These are phyloP conservation scores for Angomonas ambiguus DNA, from an alignment of 208 protist genomes.

Conservation along the genomic window DNA sequence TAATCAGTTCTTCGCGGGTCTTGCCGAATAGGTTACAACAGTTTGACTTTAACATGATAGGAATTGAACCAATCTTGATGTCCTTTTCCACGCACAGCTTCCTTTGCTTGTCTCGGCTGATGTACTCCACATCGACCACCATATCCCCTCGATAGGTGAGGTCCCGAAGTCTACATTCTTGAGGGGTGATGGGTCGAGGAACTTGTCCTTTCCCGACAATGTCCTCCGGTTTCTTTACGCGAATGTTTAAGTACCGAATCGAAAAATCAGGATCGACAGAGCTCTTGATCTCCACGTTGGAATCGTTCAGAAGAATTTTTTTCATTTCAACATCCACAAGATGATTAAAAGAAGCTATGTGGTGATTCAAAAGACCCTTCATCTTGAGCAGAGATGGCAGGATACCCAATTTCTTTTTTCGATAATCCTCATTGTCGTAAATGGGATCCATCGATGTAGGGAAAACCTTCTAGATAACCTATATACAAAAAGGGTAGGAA, in stretches of 20 bases:
- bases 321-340: constrained; percentile 80
- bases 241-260: constrained; percentile 86
- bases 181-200: constrained; percentile 83
- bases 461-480: background rate
- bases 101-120: constrained; percentile 54
- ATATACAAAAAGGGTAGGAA: background rate
- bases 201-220: constrained; percentile 81
- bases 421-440: constrained; percentile 43
- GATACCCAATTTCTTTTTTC: constrained; percentile 70
- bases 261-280: constrained; percentile 79
- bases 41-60: constrained; percentile 99
- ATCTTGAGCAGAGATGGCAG: constrained; percentile 81
- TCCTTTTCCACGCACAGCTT: constrained; percentile 61
- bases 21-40: constrained; percentile 95
- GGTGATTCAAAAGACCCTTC: constrained; percentile 84
- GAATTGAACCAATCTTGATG: constrained; percentile 97
- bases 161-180: constrained; percentile 95
- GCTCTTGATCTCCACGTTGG: constrained; percentile 87
- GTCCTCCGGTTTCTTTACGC: constrained; percentile 66
- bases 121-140: constrained; percentile 87
- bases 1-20: constrained; percentile 89
- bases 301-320: constrained; percentile 85
- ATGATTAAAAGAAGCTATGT: constrained; percentile 88
- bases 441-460: background rate
- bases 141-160: constrained; percentile 92